These are phyloP conservation scores for Fusarium nematophilum DNA, from an alignment of 2,329 filamentous ascomycete species.

Conservation along the genomic window DNA sequence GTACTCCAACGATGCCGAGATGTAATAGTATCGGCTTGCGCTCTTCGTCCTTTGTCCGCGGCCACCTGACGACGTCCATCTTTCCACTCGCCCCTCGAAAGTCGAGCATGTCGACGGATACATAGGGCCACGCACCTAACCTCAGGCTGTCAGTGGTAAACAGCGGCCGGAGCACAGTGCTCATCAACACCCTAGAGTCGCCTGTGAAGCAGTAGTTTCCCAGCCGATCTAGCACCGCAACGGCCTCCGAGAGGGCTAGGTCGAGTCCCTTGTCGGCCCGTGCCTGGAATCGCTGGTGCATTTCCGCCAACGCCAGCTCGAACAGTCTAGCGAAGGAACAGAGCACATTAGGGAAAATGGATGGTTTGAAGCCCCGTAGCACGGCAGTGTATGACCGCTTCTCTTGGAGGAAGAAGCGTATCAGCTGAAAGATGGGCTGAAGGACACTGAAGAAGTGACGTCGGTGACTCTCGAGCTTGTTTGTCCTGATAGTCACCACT, in stretches of 20 bases:
- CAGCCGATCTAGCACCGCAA: not conserved
- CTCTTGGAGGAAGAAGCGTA: not conserved
- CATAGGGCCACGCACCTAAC: not conserved
- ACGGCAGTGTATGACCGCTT: not conserved
- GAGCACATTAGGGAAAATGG: not conserved
- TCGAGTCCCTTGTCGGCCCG: not conserved
- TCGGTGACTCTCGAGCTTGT: no score
- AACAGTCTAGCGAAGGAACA: not conserved
- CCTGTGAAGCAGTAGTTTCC: constrained; percentile 1
- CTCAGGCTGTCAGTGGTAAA: not conserved
- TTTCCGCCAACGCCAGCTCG: not conserved
- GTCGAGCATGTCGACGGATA: not conserved
- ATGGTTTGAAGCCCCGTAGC: not conserved
- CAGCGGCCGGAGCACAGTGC: not conserved
- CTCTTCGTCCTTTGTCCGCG: not conserved
- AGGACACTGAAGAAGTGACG: not conserved
- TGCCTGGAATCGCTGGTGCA: not conserved
- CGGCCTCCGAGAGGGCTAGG: not conserved
- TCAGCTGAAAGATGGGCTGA: not conserved
- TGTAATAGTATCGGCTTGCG: not conserved
- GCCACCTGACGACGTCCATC: not conserved
- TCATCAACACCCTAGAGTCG: not conserved
- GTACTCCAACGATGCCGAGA: not conserved
- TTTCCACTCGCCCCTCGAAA: not conserved
- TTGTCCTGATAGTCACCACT: no score